These are phyloP conservation scores for Lagerstroemia speciosa DNA, from an alignment of 345 rosid species.

Conservation along the genomic window DNA sequence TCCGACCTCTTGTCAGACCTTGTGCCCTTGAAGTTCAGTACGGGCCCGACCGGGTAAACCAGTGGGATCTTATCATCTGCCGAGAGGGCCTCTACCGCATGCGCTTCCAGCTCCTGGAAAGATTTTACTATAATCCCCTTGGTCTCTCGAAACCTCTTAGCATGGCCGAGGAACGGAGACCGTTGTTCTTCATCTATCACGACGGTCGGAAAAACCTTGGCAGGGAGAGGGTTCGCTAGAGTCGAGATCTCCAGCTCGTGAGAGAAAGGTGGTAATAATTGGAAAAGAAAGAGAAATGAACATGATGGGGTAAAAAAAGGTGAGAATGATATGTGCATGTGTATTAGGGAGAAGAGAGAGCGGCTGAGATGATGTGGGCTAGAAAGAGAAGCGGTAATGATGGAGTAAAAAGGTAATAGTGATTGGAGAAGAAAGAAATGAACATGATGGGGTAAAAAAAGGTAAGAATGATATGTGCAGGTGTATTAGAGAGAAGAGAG, in stretches of 20 bases:
- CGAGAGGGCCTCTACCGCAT: conserved; percentile 16
- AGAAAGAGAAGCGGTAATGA: no score
- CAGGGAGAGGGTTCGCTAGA: conserved; percentile 27
- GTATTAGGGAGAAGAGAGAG: no score
- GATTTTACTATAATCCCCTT: conserved; percentile 47
- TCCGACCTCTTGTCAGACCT: neutral
- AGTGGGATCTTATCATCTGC: conserved; percentile 13
- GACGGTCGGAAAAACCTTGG: conserved; percentile 21
- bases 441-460: no score
- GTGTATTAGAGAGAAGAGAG: no score
- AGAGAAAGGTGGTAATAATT: no score
- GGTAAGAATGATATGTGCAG: no score
- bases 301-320: no score
- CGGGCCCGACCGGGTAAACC: conserved; percentile 43
- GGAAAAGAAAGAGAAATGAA: no score
- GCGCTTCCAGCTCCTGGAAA: conserved; percentile 34
- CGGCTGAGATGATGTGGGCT: no score
- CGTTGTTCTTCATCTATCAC: neutral
- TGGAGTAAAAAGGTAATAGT: no score
- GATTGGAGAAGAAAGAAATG: no score
- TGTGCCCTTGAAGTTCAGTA: conserved; percentile 22
- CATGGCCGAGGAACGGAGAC: fast-evolving
- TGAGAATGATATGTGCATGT: no score
- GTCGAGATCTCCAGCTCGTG: conserved; percentile 27
- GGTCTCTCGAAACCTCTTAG: conserved; percentile 12